phyloP scores from a whole-genome alignment of 768 basidiomycete genomes.

The Boletus tomentosulus region DNA sequence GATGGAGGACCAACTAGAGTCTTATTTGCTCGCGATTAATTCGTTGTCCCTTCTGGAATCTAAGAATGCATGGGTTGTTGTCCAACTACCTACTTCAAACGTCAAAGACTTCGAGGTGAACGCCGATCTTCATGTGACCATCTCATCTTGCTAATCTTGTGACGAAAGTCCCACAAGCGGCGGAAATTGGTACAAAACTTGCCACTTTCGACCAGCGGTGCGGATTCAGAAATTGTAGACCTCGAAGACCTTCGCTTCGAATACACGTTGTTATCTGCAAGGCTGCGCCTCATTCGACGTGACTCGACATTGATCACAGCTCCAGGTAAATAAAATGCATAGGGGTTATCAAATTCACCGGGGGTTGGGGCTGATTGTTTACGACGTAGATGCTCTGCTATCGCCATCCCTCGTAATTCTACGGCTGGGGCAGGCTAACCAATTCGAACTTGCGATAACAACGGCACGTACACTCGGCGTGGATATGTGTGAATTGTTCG shows the following conservation, averaged over 20 bases:
- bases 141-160: slow-evolving; percentile 15
- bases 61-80: slow-evolving; percentile 78
- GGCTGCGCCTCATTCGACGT: slow-evolving; percentile 66
- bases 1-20: slow-evolving; percentile 70
- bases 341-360: slow-evolving; percentile 7
- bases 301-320: slow-evolving; percentile 60
- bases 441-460: slow-evolving; percentile 75
- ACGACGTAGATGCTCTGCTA: slow-evolving; percentile 46
- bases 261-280: slow-evolving; percentile 70
- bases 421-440: slow-evolving; percentile 71
- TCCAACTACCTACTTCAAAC: slow-evolving; percentile 51
- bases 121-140: slow-evolving; percentile 17
- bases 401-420: slow-evolving; percentile 66
- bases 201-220: slow-evolving; percentile 66
- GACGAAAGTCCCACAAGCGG: slow-evolving; percentile 59
- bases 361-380: slow-evolving; percentile 18
- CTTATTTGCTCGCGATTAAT: slow-evolving; percentile 85
- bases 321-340: slow-evolving; percentile 49
- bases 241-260: slow-evolving; percentile 77
- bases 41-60: slow-evolving; percentile 78
- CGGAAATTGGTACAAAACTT: slow-evolving; percentile 69
- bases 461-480: slow-evolving; percentile 71
- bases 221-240: slow-evolving; percentile 72
- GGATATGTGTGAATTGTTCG: slow-evolving; percentile 87
- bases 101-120: slow-evolving; percentile 44